Evolutionary conservation across 495 filamentous ascomycete genomes (phyloP).

Genomic region (Evansstolkia leycettana): DNA sequence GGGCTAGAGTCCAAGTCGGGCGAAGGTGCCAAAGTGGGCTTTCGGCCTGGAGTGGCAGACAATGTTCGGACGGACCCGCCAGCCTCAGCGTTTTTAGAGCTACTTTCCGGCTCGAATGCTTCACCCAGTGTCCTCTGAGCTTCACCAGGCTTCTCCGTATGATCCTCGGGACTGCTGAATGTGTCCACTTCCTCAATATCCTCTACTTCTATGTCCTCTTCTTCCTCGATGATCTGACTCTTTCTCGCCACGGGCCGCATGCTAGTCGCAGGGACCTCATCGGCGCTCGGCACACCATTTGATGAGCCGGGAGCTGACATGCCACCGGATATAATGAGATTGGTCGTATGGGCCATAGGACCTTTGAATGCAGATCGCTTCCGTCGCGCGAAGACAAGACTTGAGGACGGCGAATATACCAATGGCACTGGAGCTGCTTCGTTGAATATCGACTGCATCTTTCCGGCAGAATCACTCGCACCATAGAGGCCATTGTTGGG

Average conservation of each 20-base stretch:
- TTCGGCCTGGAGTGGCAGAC: conserved; percentile 12
- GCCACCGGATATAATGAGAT: conserved; percentile 26
- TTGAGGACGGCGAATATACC: conserved; percentile 40
- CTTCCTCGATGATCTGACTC: conserved; percentile 67
- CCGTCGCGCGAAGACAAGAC: conserved; percentile 78
- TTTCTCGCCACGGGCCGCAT: conserved; percentile 47
- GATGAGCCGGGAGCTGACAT: conserved; percentile 26
- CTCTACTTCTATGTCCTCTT: conserved; percentile 69
- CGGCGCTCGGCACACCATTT: conserved; percentile 23
- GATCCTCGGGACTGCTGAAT: conserved; percentile 46
- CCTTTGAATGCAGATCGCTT: conserved; percentile 88
- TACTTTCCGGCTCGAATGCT: conserved; percentile 8
- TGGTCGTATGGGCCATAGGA: conserved; percentile 51
- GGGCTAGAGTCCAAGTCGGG: conserved; percentile 22
- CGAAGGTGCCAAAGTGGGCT: conserved; percentile 22
- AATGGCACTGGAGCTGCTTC: conserved; percentile 25
- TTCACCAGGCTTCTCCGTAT: conserved; percentile 39
- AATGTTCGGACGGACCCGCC: conserved; percentile 6
- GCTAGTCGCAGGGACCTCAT: conserved; percentile 39
- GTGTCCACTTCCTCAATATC: conserved; percentile 61
- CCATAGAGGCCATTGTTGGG: conserved; percentile 20
- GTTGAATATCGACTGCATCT: conserved; percentile 23
- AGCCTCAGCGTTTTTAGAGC: conserved; percentile 1
- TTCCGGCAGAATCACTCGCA: conserved; percentile 12
- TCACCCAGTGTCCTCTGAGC: conserved; percentile 19